These are phyloP conservation scores for Talaromyces pinophilus DNA, from an alignment of 2,329 filamentous ascomycete species.

Conservation along the genomic window DNA sequence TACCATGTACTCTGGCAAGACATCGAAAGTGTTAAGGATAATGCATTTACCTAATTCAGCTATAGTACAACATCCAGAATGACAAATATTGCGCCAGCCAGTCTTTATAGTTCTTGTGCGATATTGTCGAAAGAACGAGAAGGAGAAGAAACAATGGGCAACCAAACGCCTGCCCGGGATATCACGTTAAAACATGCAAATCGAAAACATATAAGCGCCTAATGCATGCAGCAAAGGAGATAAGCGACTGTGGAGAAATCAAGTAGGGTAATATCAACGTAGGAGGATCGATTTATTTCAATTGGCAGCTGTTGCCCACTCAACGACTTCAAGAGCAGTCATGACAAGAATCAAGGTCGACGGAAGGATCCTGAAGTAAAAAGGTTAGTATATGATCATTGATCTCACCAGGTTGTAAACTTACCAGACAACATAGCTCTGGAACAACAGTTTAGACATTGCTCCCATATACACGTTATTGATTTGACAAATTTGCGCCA, in stretches of 20 bases:
- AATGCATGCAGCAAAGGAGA: slow-evolving; percentile 4
- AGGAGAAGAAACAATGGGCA: background rate
- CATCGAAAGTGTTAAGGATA: background rate
- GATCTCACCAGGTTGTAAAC: slow-evolving; percentile 35
- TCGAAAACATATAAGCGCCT: background rate
- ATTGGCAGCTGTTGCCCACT: slow-evolving; percentile 65
- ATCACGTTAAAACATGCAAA: slow-evolving; percentile 9
- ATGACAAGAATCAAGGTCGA: slow-evolving; percentile 89
- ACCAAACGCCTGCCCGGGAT: slow-evolving; percentile 2
- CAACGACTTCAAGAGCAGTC: slow-evolving; percentile 85
- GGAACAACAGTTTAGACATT: slow-evolving; percentile 90
- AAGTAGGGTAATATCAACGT: background rate
- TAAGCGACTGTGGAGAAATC: background rate
- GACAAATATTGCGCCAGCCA: background rate
- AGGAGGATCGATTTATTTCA: slow-evolving; percentile 9
- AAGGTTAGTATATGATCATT: slow-evolving; percentile 23
- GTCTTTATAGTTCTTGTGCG: background rate
- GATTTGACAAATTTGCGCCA: slow-evolving; percentile 98
- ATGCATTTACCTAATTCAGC: background rate
- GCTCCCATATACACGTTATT: slow-evolving; percentile 94
- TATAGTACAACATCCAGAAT: slow-evolving; percentile 8
- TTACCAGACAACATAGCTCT: slow-evolving; percentile 94
- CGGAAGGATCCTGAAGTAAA: slow-evolving; percentile 73
- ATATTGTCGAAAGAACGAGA: background rate
- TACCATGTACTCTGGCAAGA: background rate